Evolutionary conservation across 768 basidiomycete species (phyloP).

Genomic region (Tricholoma hemisulphureum): DNA sequence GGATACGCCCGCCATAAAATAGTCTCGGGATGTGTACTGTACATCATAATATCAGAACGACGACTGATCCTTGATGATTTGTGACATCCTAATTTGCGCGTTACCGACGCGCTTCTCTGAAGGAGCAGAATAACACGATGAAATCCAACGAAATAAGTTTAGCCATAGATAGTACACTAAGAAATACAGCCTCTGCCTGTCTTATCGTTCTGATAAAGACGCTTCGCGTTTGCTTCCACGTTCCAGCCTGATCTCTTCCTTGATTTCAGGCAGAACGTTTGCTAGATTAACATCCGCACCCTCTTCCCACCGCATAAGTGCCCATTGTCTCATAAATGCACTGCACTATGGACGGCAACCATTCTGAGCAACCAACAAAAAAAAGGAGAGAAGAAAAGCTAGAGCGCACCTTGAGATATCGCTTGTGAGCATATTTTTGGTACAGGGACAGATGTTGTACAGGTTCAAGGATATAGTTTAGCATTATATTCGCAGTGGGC

Average conservation of each 20-base stretch:
- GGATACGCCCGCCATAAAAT: too few relatives aligned
- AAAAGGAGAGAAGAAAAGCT: background rate
- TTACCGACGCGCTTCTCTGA: too few relatives aligned
- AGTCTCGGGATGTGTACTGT: too few relatives aligned
- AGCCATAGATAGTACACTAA: slow-evolving; percentile 1
- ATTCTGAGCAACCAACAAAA: background rate
- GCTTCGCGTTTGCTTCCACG: slow-evolving; percentile 20
- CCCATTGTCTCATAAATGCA: slow-evolving; percentile 84
- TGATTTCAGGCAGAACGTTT: slow-evolving; percentile 58
- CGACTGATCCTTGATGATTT: too few relatives aligned
- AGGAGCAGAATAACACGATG: too few relatives aligned
- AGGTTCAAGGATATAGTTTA: slow-evolving; percentile 86
- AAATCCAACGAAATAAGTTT: too few relatives aligned
- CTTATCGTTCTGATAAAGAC: background rate
- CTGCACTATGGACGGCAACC: slow-evolving; percentile 55
- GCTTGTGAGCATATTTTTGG: slow-evolving; percentile 92
- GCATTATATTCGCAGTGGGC: slow-evolving; percentile 88
- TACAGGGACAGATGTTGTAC: slow-evolving; percentile 80
- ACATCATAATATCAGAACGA: too few relatives aligned
- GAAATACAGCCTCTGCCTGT: background rate
- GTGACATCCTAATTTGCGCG: too few relatives aligned
- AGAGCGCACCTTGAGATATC: slow-evolving; percentile 72
- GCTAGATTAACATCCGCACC: slow-evolving; percentile 54
- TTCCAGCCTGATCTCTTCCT: slow-evolving; percentile 50
- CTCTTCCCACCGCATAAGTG: slow-evolving; percentile 70